phyloP scores from a whole-genome alignment of 2,329 filamentous ascomycete genomes.

The Fonsecaea pedrosoi region DNA sequence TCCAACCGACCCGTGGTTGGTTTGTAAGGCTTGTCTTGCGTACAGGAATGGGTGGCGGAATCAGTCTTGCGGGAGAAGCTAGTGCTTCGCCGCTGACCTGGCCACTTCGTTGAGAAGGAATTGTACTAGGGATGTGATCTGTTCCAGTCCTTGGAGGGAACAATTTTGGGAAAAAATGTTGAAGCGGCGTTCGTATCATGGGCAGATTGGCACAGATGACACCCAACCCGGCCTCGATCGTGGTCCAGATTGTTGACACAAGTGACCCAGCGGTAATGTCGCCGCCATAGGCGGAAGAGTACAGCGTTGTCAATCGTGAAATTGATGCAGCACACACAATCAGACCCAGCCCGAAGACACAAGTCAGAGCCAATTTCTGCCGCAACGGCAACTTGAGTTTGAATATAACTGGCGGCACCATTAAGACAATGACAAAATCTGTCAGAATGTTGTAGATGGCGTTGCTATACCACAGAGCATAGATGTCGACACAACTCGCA shows the following conservation, averaged over 20 bases:
- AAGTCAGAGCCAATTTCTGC: conserved; percentile 59
- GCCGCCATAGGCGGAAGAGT: conserved; percentile 37
- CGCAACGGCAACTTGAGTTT: conserved; percentile 43
- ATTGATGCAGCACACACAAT: conserved; percentile 41
- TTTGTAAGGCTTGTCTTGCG: conserved; percentile 19
- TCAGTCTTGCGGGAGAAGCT: conserved; percentile 10
- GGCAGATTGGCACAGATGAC: conserved; percentile 51
- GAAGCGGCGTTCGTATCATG: conserved; percentile 46
- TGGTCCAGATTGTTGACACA: conserved; percentile 47
- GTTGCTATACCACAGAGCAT: conserved; percentile 58
- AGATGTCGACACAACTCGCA: conserved; percentile 28
- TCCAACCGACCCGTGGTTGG: neutral
- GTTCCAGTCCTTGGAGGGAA: conserved; percentile 29
- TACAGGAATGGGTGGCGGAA: conserved; percentile 2
- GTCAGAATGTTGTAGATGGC: conserved; percentile 48
- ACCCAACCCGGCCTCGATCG: conserved; percentile 47
- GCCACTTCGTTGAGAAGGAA: conserved; percentile 16
- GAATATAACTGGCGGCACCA: conserved; percentile 46
- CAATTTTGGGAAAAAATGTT: conserved; percentile 32
- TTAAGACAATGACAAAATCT: conserved; percentile 46
- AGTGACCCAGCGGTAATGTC: conserved; percentile 43
- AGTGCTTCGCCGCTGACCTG: conserved; percentile 12
- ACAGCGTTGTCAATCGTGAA: conserved; percentile 46
- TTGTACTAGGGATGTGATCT: conserved; percentile 19
- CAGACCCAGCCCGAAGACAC: conserved; percentile 47